These are phyloP conservation scores for Xylariaceae sp. DNA, from an alignment of 2,329 filamentous ascomycete species.

Conservation along the genomic window DNA sequence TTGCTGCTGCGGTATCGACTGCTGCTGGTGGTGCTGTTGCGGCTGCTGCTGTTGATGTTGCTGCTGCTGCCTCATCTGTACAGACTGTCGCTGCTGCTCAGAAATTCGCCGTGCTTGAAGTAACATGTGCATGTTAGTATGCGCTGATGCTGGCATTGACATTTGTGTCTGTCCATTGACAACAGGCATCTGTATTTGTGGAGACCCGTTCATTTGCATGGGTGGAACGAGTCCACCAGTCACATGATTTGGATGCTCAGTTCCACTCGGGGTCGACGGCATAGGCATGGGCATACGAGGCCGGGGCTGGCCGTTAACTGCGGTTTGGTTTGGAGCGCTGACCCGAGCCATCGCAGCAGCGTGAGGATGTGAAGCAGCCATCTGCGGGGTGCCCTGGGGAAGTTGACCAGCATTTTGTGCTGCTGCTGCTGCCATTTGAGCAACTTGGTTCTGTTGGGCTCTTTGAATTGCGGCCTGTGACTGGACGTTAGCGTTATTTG, in stretches of 20 bases:
- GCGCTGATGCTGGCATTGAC: conserved; percentile 53
- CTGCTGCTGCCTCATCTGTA: conserved; percentile 51
- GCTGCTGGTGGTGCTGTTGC: conserved; percentile 43
- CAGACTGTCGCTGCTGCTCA: conserved; percentile 64
- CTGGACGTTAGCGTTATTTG: conserved; percentile 36
- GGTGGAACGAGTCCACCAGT: conserved; percentile 57
- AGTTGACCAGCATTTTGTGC: conserved; percentile 44
- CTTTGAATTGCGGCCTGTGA: conserved; percentile 52
- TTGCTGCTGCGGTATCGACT: conserved; percentile 38
- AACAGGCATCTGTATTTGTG: conserved; percentile 73
- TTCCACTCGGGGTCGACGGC: conserved; percentile 53
- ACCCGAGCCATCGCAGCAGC: conserved; percentile 47
- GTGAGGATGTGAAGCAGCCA: conserved; percentile 42
- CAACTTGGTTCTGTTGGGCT: conserved; percentile 51
- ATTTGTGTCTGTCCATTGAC: conserved; percentile 65
- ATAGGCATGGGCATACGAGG: conserved; percentile 60
- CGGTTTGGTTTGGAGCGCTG: conserved; percentile 52
- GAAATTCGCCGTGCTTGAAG: conserved; percentile 71
- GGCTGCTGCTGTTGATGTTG: conserved; percentile 47
- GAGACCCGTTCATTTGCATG: conserved; percentile 67
- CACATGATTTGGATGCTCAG: conserved; percentile 55
- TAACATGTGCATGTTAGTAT: conserved; percentile 62
- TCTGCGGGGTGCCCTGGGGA: conserved; percentile 45
- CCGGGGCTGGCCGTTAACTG: conserved; percentile 53
- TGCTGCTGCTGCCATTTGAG: conserved; percentile 53